Percentiles rank a stretch among this genome's conserved stretches.
phyloP scores from a whole-genome alignment of 108 stramenopile genomes.

The Bacterosira constricta region DNA sequence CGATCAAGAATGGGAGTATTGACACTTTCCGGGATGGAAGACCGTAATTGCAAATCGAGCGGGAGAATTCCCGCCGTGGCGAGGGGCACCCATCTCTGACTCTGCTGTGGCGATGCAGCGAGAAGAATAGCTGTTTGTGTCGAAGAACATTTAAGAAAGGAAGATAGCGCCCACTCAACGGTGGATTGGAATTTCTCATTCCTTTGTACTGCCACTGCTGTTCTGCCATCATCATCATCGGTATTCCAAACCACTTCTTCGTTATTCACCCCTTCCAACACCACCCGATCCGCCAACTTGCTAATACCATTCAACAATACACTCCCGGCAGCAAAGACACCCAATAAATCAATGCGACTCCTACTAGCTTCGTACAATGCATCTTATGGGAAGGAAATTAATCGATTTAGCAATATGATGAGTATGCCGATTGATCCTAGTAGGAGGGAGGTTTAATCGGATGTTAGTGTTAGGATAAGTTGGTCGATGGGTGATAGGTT shows the following conservation, averaged over 20 bases:
- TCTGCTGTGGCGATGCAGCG: conserved; percentile 10
- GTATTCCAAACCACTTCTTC: conserved; percentile 38
- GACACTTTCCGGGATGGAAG: not conserved
- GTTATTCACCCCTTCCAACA: conserved; percentile 56
- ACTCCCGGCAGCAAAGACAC: conserved; percentile 78
- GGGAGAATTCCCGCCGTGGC: conserved; percentile 68
- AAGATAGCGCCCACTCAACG: conserved; percentile 63
- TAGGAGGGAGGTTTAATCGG: conserved; percentile 71
- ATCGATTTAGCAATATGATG: conserved; percentile 57
- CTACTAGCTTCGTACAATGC: conserved; percentile 29
- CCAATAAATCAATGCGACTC: conserved; percentile 69
- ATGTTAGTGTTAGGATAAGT: conserved; percentile 41
- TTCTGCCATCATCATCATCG: not conserved
- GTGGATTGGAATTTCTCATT: conserved; percentile 11
- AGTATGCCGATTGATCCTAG: conserved; percentile 66
- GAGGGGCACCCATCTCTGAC: conserved; percentile 49
- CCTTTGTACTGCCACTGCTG: not conserved
- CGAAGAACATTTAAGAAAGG: conserved; percentile 68
- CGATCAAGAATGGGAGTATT: conserved; percentile 77
- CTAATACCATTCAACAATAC: conserved; percentile 82
- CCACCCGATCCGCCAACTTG: conserved; percentile 75
- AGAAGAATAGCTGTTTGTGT: conserved; percentile 72
- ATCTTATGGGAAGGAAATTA: conserved; percentile 47
- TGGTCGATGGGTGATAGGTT: conserved; percentile 31
- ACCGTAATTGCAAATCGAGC: conserved; percentile 7